Percentiles rank a stretch among this genome's conserved stretches.
Conservation (phyloP, 2,329 filamentous ascomycete species). For the Stemphylium beticola region DNA sequence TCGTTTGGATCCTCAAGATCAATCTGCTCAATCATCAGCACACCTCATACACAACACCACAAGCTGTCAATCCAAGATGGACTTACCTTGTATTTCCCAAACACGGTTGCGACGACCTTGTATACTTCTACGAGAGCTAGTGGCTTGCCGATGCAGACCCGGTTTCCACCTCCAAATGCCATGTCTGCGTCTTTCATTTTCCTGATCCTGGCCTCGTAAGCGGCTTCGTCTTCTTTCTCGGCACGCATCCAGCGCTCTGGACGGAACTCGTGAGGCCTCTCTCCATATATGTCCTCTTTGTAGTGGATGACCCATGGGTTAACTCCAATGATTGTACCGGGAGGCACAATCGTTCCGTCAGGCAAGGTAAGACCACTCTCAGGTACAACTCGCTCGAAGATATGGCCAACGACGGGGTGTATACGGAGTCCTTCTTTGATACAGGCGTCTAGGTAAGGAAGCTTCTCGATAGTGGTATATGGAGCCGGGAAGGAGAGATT, state of each 20-base stretch:
- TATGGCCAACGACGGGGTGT: conserved; percentile 47
- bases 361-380: conserved; percentile 22
- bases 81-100: conserved; percentile 55
- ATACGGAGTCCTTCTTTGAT: conserved; percentile 56
- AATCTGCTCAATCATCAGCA: conserved; percentile 33
- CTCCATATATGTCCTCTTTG: conserved; percentile 29
- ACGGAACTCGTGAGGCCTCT: conserved; percentile 22
- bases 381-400: conserved; percentile 43
- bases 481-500: conserved; percentile 22
- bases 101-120: conserved; percentile 55
- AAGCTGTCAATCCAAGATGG: conserved; percentile 25
- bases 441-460: conserved; percentile 55
- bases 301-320: conserved; percentile 41
- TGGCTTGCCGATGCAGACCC: conserved; percentile 37
- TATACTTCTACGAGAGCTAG: conserved; percentile 40
- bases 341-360: conserved; percentile 32
- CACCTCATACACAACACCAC: neutral
- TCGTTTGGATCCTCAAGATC: conserved; percentile 44
- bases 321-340: conserved; percentile 42
- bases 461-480: conserved; percentile 27
- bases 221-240: conserved; percentile 17
- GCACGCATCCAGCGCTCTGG: conserved; percentile 46
- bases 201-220: conserved; percentile 27
- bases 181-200: conserved; percentile 46
- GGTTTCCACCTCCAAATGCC: conserved; percentile 39